Conservation (phyloP, 768 basidiomycete genomes). For the Collybiopsis confluens region DNA sequence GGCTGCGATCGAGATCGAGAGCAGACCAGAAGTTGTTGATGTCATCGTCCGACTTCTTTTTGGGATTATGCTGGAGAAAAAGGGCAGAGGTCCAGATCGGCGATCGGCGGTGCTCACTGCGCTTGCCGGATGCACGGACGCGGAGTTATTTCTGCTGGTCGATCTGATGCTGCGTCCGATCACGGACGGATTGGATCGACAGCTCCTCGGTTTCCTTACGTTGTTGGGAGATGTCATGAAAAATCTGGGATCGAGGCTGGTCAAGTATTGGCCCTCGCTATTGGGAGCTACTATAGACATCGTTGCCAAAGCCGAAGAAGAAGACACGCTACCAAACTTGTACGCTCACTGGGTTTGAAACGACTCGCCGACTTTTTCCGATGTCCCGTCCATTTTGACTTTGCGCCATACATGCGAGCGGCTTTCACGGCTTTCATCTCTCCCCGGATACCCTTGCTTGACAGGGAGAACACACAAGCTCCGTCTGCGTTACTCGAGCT, state of each 20-base stretch:
- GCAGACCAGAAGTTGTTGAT: slow-evolving; percentile 65
- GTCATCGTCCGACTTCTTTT: slow-evolving; percentile 75
- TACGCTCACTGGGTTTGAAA: slow-evolving; percentile 73
- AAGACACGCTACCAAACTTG: slow-evolving; percentile 36
- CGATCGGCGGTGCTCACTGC: slow-evolving; percentile 72
- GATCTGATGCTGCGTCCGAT: slow-evolving; percentile 86
- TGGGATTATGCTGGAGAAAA: slow-evolving; percentile 82
- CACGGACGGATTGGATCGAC: slow-evolving; percentile 43
- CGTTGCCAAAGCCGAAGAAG: slow-evolving; percentile 64
- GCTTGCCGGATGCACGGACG: slow-evolving; percentile 63
- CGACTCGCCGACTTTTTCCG: slow-evolving; percentile 88
- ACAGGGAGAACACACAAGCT: slow-evolving; percentile 85
- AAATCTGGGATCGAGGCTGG: slow-evolving; percentile 72
- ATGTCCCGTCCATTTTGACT: slow-evolving; percentile 69
- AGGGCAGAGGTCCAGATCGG: slow-evolving; percentile 66
- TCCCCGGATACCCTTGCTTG: slow-evolving; percentile 72
- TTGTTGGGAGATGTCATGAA: slow-evolving; percentile 82
- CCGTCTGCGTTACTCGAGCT: slow-evolving; percentile 87
- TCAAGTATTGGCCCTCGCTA: slow-evolving; percentile 69
- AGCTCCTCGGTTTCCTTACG: slow-evolving; percentile 80
- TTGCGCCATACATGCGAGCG: slow-evolving; percentile 58
- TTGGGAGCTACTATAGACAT: slow-evolving; percentile 67
- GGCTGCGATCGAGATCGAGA: slow-evolving; percentile 42
- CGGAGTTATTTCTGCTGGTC: slow-evolving; percentile 73
- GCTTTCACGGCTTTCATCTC: slow-evolving; percentile 73